These are phyloP conservation scores for Aspergillus neotritici DNA, from an alignment of 2,329 filamentous ascomycete genomes.

Conservation along the genomic window DNA sequence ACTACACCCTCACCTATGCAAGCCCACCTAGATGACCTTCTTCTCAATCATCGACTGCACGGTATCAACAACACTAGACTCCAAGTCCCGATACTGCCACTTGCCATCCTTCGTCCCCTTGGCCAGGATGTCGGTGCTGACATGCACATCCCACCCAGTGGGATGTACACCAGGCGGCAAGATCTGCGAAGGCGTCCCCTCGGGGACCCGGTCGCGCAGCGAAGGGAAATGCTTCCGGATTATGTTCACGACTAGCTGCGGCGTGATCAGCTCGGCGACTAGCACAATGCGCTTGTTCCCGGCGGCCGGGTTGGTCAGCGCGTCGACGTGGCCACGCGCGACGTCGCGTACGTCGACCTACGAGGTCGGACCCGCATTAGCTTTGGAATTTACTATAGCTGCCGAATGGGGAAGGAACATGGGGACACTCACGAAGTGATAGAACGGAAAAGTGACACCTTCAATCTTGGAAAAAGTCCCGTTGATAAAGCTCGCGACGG, in stretches of 20 bases:
- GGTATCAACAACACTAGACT: conserved; percentile 22
- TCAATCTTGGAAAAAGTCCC: conserved; percentile 15
- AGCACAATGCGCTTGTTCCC: conserved; percentile 44
- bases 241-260: conserved; percentile 44
- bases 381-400: not conserved
- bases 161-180: conserved; percentile 17
- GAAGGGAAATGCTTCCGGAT: conserved; percentile 49
- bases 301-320: conserved; percentile 5
- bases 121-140: conserved; percentile 11
- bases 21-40: not conserved
- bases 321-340: conserved; percentile 8
- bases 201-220: conserved; percentile 45
- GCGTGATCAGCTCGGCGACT: conserved; percentile 43
- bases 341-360: conserved; percentile 13
- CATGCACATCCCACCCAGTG: conserved; percentile 16
- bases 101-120: conserved; percentile 13
- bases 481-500: conserved; percentile 19
- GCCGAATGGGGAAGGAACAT: not conserved
- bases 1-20: not conserved
- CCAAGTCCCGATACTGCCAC: conserved; percentile 21
- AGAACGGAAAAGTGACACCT: conserved; percentile 14
- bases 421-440: conserved; percentile 9
- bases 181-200: conserved; percentile 28
- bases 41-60: conserved; percentile 20
- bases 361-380: too few species aligned